Conservation (phyloP, 805 yeast species). For the Wickerhamomyces mucosus region DNA sequence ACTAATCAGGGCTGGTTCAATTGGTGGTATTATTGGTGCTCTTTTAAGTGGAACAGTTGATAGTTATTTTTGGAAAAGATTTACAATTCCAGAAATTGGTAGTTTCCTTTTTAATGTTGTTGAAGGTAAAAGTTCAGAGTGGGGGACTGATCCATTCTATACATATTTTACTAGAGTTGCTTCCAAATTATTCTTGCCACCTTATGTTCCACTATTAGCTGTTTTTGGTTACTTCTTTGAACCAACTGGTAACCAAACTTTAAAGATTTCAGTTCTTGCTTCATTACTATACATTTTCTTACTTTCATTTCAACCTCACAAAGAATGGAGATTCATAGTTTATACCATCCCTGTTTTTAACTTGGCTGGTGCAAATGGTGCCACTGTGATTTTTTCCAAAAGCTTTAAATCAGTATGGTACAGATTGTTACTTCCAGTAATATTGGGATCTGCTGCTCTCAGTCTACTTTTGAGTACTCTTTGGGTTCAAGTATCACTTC, state of each 20-base stretch:
- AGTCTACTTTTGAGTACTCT: constrained; percentile 34
- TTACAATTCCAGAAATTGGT: constrained; percentile 63
- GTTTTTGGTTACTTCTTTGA: constrained; percentile 29
- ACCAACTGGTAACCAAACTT: constrained; percentile 21
- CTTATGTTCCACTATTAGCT: constrained; percentile 32
- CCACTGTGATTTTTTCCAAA: constrained; percentile 25
- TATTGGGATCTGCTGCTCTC: constrained; percentile 21
- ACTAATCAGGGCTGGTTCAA: constrained; percentile 29
- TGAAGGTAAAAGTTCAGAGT: constrained; percentile 60
- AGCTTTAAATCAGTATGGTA: constrained; percentile 9
- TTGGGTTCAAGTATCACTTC: constrained; percentile 54
- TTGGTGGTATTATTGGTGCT: constrained; percentile 47
- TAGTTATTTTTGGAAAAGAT: constrained; percentile 62
- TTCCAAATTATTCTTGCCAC: constrained; percentile 34
- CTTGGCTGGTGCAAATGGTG: constrained; percentile 54
- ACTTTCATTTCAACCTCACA: constrained; percentile 81
- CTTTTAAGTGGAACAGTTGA: constrained; percentile 45
- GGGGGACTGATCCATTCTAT: constrained; percentile 78
- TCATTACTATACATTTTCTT: constrained; percentile 45
- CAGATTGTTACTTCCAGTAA: constrained; percentile 7
- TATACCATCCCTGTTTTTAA: constrained; percentile 67
- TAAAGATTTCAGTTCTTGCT: constrained; percentile 40
- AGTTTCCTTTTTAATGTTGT: constrained; percentile 69
- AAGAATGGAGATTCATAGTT: constrained; percentile 87
- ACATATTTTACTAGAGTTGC: constrained; percentile 50